Base-by-base conservation (phyloP, 2,329 filamentous ascomycete genomes). In the Chaetomiaceae sp. region DNA sequence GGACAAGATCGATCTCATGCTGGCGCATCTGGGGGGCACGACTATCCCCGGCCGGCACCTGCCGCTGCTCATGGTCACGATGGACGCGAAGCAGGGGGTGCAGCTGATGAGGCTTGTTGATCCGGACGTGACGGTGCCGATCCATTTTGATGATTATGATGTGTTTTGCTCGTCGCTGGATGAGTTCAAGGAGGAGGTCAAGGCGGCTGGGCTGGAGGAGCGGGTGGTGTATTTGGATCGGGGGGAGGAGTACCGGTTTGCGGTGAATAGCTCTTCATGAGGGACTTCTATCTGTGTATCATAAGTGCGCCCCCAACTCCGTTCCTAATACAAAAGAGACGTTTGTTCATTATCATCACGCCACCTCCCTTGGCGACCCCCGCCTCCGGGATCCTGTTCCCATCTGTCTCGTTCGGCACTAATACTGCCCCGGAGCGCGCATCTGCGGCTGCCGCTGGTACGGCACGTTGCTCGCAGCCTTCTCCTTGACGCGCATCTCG, bases 21-120 rank as follows among this genome's bases (percentile, higher is more conserved):
- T 87, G 12, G 73, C 83, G 1, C 84, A 88, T 57, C 68, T 87
- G 0, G 83, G 83, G 19, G 83, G 83, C 2, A 87, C 83, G 0
- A 86, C 81, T 4, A 80, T 88, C 27, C 84, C 83, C 0, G 74
- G 77, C 1, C 80, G 82, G 0, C 72, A 74, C 5, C 61, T 82
- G 65, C 81, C 81, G 40, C 66, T 86, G 55, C 54, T 86, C 22
- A 86, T 86, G 83, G 80, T 86, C 2, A 87, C 83, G 0, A 87
- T 87, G 83, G 83, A 87, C 65, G 83, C 78, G 20, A 72, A 76
- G 62, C 80, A 85, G 65, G 83, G 83, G 0, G 59, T 87, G 25
- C 69, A 83, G 67, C 64, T 87, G 57, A 78, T 87, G 65, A 69
- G 73, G 59, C 59, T 86, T 53, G 76, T 87, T 29, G 69, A 81